Conservation (phyloP, 169 alveolate genomes). For the Plasmodium relictum region DNA sequence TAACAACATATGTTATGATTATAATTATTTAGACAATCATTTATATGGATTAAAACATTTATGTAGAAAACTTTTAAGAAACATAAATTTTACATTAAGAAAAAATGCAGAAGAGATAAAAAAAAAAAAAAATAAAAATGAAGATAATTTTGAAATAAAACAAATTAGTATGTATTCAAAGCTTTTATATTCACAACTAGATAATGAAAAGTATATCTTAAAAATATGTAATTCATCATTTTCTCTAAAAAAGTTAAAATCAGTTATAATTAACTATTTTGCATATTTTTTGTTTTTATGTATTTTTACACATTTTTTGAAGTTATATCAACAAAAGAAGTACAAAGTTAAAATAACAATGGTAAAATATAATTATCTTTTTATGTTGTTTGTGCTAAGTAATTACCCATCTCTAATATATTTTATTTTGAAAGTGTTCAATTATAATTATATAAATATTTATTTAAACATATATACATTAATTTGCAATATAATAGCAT, state of each 20-base stretch:
- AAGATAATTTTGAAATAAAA: conserved; percentile 49
- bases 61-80: conserved; percentile 34
- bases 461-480: conserved; percentile 53
- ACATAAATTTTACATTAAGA: conserved; percentile 20
- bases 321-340: conserved; percentile 63
- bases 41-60: conserved; percentile 1
- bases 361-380: conserved; percentile 70
- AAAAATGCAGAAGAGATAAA: conserved; percentile 37
- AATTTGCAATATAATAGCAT: conserved; percentile 65
- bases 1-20: conserved; percentile 12
- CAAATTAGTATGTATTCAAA: conserved; percentile 75
- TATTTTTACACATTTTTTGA: conserved; percentile 45
- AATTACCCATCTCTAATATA: conserved; percentile 51
- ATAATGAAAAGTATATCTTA: conserved; percentile 69
- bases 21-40: background rate
- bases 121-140: conserved; percentile 42
- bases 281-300: conserved; percentile 48
- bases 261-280: conserved; percentile 34
- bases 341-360: conserved; percentile 38
- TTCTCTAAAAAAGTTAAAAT: conserved; percentile 57
- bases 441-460: conserved; percentile 69
- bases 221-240: conserved; percentile 70
- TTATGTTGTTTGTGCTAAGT: conserved; percentile 73
- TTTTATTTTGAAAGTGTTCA: conserved; percentile 61
- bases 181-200: conserved; percentile 61